Evolutionary conservation across 805 yeast species (phyloP).

Genomic region (Candida orba): DNA sequence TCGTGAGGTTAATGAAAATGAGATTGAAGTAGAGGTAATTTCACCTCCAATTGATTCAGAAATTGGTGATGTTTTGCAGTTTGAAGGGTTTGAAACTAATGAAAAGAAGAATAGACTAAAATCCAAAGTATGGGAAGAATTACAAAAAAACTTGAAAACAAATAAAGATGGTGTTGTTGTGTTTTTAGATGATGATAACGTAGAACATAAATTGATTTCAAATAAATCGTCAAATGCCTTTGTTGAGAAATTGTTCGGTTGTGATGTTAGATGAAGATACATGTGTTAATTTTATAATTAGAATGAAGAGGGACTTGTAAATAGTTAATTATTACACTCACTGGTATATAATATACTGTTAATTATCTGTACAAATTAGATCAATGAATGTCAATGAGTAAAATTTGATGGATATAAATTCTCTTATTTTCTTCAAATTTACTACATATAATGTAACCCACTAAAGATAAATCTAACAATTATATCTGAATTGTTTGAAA

Average conservation of each 20-base stretch:
- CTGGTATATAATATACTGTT: too few relatives aligned
- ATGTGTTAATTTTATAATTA: too few relatives aligned
- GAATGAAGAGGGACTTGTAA: too few relatives aligned
- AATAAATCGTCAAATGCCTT: not conserved
- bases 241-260: not conserved
- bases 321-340: too few relatives aligned
- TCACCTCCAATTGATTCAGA: slow-evolving; percentile 33
- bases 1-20: slow-evolving; percentile 10
- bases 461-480: too few relatives aligned
- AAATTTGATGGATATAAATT: too few relatives aligned
- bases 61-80: slow-evolving; percentile 35
- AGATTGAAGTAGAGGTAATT: slow-evolving; percentile 36
- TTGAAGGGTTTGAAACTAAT: slow-evolving; percentile 20
- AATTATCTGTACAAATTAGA: too few relatives aligned
- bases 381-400: too few relatives aligned
- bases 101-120: slow-evolving; percentile 4
- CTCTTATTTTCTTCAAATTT: too few relatives aligned
- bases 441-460: too few relatives aligned
- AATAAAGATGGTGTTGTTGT: slow-evolving; percentile 6
- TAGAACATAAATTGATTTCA: not conserved
- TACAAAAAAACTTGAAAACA: slow-evolving; percentile 7
- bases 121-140: slow-evolving; percentile 11
- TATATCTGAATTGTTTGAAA: too few relatives aligned
- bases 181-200: slow-evolving; percentile 1
- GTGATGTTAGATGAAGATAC: too few relatives aligned